Conservation (phyloP, 768 basidiomycete genomes). For the Polyporus arcularius region DNA sequence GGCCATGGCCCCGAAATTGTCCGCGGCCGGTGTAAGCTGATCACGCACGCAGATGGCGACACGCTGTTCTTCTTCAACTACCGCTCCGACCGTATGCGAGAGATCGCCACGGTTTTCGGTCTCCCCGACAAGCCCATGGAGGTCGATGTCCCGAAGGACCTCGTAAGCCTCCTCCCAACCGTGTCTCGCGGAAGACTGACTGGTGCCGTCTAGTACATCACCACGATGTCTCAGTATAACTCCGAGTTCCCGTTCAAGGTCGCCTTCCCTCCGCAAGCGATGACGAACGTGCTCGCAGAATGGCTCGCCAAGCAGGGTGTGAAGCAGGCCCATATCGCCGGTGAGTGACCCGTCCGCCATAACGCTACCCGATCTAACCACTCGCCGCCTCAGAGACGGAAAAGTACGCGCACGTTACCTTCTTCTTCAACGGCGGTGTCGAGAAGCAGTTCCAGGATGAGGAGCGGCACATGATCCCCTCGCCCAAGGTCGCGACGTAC, state of each 20-base stretch:
- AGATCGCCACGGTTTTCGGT: slow-evolving; percentile 82
- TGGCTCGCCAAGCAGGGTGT: slow-evolving; percentile 79
- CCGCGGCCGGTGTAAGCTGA: neutral
- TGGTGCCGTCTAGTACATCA: slow-evolving; percentile 59
- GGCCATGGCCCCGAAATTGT: slow-evolving; percentile 14
- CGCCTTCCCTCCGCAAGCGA: slow-evolving; percentile 91
- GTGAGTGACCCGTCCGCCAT: slow-evolving; percentile 35
- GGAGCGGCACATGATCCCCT: slow-evolving; percentile 85
- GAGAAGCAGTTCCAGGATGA: slow-evolving; percentile 89
- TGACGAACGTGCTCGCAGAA: slow-evolving; percentile 95
- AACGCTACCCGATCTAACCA: neutral
- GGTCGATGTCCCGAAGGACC: slow-evolving; percentile 73
- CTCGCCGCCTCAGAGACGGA: slow-evolving; percentile 69
- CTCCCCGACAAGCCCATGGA: slow-evolving; percentile 83
- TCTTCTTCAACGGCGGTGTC: slow-evolving; percentile 97
- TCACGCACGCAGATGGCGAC: slow-evolving; percentile 60
- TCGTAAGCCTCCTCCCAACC: slow-evolving; percentile 50
- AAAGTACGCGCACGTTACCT: slow-evolving; percentile 96
- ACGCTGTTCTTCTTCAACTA: slow-evolving; percentile 98
- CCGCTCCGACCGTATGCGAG: slow-evolving; percentile 94
- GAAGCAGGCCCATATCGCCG: slow-evolving; percentile 88
- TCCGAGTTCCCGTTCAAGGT: slow-evolving; percentile 85
- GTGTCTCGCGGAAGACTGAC: neutral
- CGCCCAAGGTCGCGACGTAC: slow-evolving; percentile 93
- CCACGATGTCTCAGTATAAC: slow-evolving; percentile 95